These are phyloP conservation scores for Sicyos edulis DNA, from an alignment of 306 rosid species.

Conservation along the genomic window DNA sequence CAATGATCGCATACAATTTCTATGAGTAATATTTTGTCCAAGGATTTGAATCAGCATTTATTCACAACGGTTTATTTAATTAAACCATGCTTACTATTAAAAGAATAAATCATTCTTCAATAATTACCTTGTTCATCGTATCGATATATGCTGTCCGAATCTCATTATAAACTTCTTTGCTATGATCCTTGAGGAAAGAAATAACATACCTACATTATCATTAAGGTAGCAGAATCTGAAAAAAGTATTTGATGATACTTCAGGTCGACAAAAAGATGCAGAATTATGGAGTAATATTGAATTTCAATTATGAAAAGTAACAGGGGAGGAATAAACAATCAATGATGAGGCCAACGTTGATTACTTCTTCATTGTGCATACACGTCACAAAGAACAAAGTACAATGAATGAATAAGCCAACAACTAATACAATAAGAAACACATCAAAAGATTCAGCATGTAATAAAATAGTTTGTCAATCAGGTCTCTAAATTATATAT, in stretches of 20 bases:
- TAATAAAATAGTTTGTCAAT: neutral
- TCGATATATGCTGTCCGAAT: slow-evolving; percentile 86
- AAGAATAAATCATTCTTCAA: slow-evolving; percentile 17
- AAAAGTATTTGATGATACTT: slow-evolving; percentile 25
- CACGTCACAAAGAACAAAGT: neutral
- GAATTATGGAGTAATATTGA: slow-evolving; percentile 17
- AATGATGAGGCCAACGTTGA: neutral
- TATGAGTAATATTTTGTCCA: neutral
- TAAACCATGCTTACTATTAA: neutral
- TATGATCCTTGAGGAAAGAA: slow-evolving; percentile 84
- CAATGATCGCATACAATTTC: neutral
- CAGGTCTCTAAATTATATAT: neutral
- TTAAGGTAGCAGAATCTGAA: slow-evolving; percentile 17
- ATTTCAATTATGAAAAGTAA: neutral
- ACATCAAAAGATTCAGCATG: neutral
- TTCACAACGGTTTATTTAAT: neutral
- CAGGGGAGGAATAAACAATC: neutral
- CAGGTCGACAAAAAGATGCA: neutral
- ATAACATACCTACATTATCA: slow-evolving; percentile 61
- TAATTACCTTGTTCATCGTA: slow-evolving; percentile 79
- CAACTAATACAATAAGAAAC: neutral
- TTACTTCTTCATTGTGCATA: neutral
- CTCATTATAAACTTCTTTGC: slow-evolving; percentile 80
- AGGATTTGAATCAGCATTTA: neutral
- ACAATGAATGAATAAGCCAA: neutral